phyloP scores from a whole-genome alignment of 345 rosid genomes.

The Stellera chamaejasme region DNA sequence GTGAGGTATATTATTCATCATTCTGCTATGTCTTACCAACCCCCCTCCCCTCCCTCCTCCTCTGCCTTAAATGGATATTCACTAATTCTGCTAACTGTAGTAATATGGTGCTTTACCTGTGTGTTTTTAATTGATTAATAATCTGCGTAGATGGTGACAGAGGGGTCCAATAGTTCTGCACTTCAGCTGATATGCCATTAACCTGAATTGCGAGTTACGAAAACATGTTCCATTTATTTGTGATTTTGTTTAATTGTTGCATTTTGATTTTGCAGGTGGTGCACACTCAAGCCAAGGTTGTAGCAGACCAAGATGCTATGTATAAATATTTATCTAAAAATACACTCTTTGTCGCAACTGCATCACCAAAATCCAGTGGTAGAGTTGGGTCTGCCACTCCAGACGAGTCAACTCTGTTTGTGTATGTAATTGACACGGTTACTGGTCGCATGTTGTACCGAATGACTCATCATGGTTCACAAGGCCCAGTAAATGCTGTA shows the following conservation, averaged over 20 bases:
- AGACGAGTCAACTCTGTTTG: slow-evolving; percentile 76
- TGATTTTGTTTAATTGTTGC: no score
- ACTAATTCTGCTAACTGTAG: no score
- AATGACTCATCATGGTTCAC: slow-evolving; percentile 87
- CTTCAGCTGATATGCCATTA: no score
- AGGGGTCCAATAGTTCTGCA: no score
- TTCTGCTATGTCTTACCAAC: neutral
- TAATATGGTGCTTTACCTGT: no score
- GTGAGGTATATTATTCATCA: slow-evolving; percentile 50
- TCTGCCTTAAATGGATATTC: no score
- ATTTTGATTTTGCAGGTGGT: slow-evolving; percentile 54
- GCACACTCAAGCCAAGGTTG: slow-evolving; percentile 93
- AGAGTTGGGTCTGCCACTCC: slow-evolving; percentile 84
- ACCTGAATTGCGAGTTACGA: no score
- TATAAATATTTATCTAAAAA: slow-evolving; percentile 86
- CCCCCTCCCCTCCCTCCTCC: neutral
- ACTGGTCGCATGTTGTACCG: slow-evolving; percentile 92
- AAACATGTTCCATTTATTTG: no score
- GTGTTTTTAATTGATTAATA: no score
- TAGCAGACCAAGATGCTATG: slow-evolving; percentile 83
- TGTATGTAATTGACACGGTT: slow-evolving; percentile 82
- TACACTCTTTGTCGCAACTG: slow-evolving; percentile 83
- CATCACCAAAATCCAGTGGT: slow-evolving; percentile 81
- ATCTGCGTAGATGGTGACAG: no score
- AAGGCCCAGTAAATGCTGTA: slow-evolving; percentile 94